Evolutionary conservation across 108 stramenopile genomes (phyloP).

Genomic region (Nitzschia palea): DNA sequence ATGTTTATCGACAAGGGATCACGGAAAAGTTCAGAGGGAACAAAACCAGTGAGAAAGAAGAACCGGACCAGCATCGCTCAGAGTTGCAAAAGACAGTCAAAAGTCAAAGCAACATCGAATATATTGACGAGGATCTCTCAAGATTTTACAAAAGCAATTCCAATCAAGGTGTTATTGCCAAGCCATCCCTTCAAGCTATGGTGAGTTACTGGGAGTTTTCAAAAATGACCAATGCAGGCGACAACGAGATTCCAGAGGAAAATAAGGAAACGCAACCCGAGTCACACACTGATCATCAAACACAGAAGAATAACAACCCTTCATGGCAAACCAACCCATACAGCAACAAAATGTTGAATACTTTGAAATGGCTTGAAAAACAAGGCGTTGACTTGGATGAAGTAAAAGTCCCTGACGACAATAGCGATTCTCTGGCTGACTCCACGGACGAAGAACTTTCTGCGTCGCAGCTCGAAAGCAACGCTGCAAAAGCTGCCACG

Average conservation of each 20-base stretch:
- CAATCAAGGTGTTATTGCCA: no score
- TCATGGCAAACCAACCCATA: not conserved
- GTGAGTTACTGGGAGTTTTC: constrained; percentile 16
- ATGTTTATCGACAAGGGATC: no score
- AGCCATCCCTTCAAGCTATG: constrained; percentile 16
- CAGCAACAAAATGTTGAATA: not conserved
- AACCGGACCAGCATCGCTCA: no score
- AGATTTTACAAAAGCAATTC: not conserved
- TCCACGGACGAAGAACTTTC: no score
- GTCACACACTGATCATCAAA: no score
- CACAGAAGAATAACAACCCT: no score
- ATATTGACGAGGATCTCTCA: constrained; percentile 21
- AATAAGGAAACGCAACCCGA: no score
- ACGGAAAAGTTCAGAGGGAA: no score
- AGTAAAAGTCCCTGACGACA: not conserved
- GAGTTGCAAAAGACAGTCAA: no score
- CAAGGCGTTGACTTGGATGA: constrained; percentile 6
- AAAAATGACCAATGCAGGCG: not conserved
- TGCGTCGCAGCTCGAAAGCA: not conserved
- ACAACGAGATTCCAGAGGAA: not conserved
- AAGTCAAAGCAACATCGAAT: no score
- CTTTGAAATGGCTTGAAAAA: constrained; percentile 14
- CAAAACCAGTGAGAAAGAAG: not conserved
- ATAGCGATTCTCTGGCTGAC: not conserved
- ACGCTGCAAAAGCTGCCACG: not conserved